These are phyloP conservation scores for Mycena vitilis DNA, from an alignment of 768 basidiomycete genomes.

Conservation along the genomic window DNA sequence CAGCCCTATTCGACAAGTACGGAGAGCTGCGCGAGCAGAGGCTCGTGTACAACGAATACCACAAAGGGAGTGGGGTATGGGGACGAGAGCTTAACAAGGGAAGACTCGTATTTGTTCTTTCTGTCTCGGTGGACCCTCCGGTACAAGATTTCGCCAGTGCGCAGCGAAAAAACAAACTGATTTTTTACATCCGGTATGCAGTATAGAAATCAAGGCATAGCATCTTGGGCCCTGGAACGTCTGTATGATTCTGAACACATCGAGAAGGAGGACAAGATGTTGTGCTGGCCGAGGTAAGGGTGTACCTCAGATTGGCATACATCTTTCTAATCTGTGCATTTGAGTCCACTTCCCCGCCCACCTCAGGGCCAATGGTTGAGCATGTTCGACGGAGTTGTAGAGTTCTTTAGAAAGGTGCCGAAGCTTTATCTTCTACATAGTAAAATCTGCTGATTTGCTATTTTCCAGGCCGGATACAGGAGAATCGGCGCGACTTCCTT, in stretches of 20 bases:
- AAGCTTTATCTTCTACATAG: not conserved
- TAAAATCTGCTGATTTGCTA: not conserved
- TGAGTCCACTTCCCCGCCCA: conserved; percentile 23
- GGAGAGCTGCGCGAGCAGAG: conserved; percentile 15
- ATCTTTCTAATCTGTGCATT: not conserved
- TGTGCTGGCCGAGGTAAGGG: conserved; percentile 27
- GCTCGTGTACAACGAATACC: conserved; percentile 22
- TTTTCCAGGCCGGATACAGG: conserved; percentile 16
- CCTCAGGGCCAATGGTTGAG: conserved; percentile 15
- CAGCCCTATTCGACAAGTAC: conserved; percentile 22
- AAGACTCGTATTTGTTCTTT: conserved; percentile 9
- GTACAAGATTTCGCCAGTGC: not conserved
- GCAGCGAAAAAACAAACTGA: not conserved
- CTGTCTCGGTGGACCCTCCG: conserved; percentile 10
- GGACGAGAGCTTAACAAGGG: conserved; percentile 21
- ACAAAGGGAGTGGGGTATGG: conserved; percentile 27
- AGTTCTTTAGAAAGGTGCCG: conserved; percentile 22
- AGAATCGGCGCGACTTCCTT: conserved; percentile 18
- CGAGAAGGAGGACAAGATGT: conserved; percentile 17
- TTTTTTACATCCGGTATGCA: not conserved
- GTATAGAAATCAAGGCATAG: conserved; percentile 25
- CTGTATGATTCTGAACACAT: conserved; percentile 23
- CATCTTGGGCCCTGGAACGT: conserved; percentile 17
- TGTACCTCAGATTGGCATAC: not conserved
- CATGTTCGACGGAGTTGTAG: conserved; percentile 19